phyloP scores from a whole-genome alignment of 2,329 filamentous ascomycete genomes.

The Epichloe aotearoae region DNA sequence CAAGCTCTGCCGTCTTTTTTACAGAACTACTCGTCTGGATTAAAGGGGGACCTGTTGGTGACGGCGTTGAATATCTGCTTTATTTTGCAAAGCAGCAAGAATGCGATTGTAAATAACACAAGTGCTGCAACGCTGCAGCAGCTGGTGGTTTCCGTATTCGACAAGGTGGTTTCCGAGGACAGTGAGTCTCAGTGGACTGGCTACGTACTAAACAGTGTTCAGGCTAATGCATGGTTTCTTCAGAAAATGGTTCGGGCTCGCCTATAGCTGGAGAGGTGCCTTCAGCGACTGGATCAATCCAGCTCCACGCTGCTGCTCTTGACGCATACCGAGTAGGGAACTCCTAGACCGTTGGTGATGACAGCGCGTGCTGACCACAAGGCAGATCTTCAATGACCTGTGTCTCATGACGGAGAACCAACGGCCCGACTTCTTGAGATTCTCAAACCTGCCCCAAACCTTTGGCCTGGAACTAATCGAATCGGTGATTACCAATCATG shows the following conservation, averaged over 20 bases:
- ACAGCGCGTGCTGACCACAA: constrained; percentile 5
- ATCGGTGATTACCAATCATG: constrained; percentile 75
- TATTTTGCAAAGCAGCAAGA: constrained; percentile 80
- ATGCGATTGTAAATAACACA: constrained; percentile 86
- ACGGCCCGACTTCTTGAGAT: constrained; percentile 67
- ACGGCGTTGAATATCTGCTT: constrained; percentile 84
- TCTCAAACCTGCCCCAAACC: constrained; percentile 63
- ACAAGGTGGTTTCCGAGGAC: constrained; percentile 77
- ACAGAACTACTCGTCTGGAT: constrained; percentile 75
- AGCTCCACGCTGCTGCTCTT: constrained; percentile 61
- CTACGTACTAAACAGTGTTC: not conserved
- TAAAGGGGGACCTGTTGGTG: constrained; percentile 70
- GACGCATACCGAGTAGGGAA: constrained; percentile 63
- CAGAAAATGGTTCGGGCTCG: constrained; percentile 34
- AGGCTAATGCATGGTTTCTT: not conserved
- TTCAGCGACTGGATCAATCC: constrained; percentile 47
- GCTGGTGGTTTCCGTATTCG: constrained; percentile 82
- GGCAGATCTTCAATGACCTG: constrained; percentile 75
- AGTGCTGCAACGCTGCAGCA: constrained; percentile 95
- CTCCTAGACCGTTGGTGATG: too few relatives aligned
- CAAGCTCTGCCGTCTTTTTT: constrained; percentile 74
- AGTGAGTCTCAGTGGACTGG: constrained; percentile 29
- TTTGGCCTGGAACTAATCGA: constrained; percentile 89
- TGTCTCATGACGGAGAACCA: constrained; percentile 79
- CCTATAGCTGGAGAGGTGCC: constrained; percentile 54